Base-by-base conservation (phyloP, 164 flowering plant species). In the Berberis vulgaris region DNA sequence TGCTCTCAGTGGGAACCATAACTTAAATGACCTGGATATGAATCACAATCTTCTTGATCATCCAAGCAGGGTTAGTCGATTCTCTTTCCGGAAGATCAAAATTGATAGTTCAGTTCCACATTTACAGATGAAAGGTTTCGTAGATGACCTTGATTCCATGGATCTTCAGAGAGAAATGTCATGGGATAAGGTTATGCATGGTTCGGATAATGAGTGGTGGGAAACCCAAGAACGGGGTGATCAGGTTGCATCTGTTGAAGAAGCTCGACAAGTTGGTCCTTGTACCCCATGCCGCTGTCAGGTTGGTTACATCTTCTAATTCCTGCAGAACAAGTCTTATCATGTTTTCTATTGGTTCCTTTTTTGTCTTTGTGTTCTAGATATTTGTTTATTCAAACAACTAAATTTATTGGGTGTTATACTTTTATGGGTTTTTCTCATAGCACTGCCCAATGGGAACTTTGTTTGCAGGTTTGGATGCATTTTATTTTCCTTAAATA, bases 191-290 rank as follows among this genome's bases (percentile, higher is more conserved):
- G 44, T 65, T 50, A 50, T 45, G 41, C 75, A 71, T 70, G 46
- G 65, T 63, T 67, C 67, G 47, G 83, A 86, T 61, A 77, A 72
- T 55, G 95, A 91, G 66, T 95, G 99, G 99, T 91, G 97, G 97
- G 97, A 91, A 74, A 77, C 76, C 56, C 96, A 86, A 72, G 97
- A 91, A 63, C 76, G 96, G 53, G 86, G 89, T 49, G 69, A 73
- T 77, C 87, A 75, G 67, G 88, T 78, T 68, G 76, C 73, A 75
- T 74, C 82, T 67, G 62, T 75, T 2, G 86, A 83, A 73, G 96
- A 86, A 76, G 71, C 79, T 72, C 92, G 94, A 67, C 94, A 89
- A 81, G 96, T 89, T 71, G 97, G 99, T 69, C 97, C 97, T 39
- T 74, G 96, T 68, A 72, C 79, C 53, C 67, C 93, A 58, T 95